A percentile compares a stretch with the other conserved stretches of the same genome.
Conservation (phyloP, 345 rosid genomes). For the Ceriops decandra region DNA sequence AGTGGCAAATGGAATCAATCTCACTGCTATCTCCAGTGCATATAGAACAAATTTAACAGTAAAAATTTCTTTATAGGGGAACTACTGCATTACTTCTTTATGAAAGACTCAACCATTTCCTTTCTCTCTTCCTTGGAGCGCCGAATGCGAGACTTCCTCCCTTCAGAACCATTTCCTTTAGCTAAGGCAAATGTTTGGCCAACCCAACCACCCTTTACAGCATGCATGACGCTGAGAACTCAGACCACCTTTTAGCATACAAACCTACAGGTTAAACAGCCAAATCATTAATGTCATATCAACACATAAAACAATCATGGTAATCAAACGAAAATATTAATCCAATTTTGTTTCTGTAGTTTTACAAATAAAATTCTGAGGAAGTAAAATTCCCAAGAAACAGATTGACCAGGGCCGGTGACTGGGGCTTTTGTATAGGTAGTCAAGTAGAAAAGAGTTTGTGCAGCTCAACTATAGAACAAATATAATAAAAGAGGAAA, state of each 20-base stretch:
- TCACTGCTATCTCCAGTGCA: background rate
- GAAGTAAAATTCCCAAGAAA: no score
- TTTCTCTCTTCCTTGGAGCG: conserved; percentile 94
- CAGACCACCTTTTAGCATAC: conserved; percentile 14
- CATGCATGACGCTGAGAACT: conserved; percentile 48
- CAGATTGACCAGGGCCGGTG: no score
- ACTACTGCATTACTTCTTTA: conserved; percentile 55
- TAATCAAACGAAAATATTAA: background rate
- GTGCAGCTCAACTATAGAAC: background rate
- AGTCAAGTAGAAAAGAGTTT: no score
- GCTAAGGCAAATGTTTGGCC: conserved; percentile 80
- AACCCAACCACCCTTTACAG: conserved; percentile 60
- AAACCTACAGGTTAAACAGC: conserved; percentile 10
- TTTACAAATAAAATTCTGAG: background rate
- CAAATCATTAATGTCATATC: background rate
- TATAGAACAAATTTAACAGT: conserved; percentile 8
- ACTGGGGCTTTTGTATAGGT: no score
- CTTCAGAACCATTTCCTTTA: conserved; percentile 60
- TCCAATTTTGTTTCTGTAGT: background rate
- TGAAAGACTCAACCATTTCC: conserved; percentile 69
- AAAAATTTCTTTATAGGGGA: conserved; percentile 16
- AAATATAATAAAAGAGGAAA: background rate
- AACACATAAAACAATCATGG: background rate
- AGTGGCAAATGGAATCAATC: background rate
- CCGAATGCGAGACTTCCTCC: conserved; percentile 77